phyloP scores from a whole-genome alignment of 1,284 basidiomycete genomes.

The Ceratobasidium sp. region DNA sequence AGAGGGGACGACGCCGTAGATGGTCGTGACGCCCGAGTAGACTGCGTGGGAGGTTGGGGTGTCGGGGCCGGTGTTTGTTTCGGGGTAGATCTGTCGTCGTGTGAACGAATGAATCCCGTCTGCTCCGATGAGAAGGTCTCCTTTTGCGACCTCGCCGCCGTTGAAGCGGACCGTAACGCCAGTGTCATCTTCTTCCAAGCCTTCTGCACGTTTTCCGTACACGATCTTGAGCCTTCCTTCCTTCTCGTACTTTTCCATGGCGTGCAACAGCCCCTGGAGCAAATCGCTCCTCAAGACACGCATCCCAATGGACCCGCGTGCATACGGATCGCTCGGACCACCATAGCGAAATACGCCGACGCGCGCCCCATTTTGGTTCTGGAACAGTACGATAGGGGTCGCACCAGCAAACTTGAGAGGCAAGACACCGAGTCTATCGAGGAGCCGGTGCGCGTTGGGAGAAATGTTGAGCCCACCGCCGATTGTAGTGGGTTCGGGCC shows the following conservation, averaged over 20 bases:
- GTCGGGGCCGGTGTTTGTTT: not conserved
- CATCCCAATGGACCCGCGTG: constrained; percentile 43
- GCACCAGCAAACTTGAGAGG: constrained; percentile 36
- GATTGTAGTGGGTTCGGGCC: constrained; percentile 42
- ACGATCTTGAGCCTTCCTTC: constrained; percentile 39
- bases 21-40: constrained; percentile 44
- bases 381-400: constrained; percentile 17
- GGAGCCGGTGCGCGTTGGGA: constrained; percentile 40
- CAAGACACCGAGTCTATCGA: constrained; percentile 43
- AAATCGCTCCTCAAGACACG: constrained; percentile 40
- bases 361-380: constrained; percentile 38
- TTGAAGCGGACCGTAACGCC: constrained; percentile 17
- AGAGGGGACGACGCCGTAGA: constrained; percentile 43
- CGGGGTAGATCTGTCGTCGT: constrained; percentile 27
- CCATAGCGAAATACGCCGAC: constrained; percentile 43
- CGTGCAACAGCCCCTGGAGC: constrained; percentile 32
- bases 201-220: constrained; percentile 39
- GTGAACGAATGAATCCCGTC: constrained; percentile 42
- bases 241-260: constrained; percentile 40
- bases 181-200: constrained; percentile 16
- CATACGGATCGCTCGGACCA: constrained; percentile 31
- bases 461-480: constrained; percentile 43
- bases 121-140: constrained; percentile 37
- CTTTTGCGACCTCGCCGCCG: constrained; percentile 28
- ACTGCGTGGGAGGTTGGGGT: constrained; percentile 18